Conservation (phyloP, 2,329 filamentous ascomycete species). For the Fusarium continuum region DNA sequence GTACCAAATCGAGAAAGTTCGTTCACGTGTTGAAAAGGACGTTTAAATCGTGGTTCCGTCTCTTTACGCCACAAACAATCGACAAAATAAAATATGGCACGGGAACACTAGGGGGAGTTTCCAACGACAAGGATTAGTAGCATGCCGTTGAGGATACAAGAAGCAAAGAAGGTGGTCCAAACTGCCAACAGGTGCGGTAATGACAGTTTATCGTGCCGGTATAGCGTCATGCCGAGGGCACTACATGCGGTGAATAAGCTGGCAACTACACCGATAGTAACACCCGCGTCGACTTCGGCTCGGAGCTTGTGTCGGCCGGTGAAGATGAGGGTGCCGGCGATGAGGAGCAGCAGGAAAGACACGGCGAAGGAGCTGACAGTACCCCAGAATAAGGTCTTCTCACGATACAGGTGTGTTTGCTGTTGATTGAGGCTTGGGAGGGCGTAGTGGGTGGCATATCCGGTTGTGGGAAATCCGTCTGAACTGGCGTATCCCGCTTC, state of each 20-base stretch:
- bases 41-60: slow-evolving; percentile 11
- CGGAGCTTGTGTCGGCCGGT: slow-evolving; percentile 74
- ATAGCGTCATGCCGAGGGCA: slow-evolving; percentile 67
- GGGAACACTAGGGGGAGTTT: slow-evolving; percentile 46
- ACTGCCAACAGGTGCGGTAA: slow-evolving; percentile 55
- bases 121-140: slow-evolving; percentile 54
- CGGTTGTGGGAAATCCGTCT: slow-evolving; percentile 58
- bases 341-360: slow-evolving; percentile 69
- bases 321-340: slow-evolving; percentile 71
- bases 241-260: slow-evolving; percentile 71
- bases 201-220: slow-evolving; percentile 57
- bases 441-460: slow-evolving; percentile 65
- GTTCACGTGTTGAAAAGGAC: slow-evolving; percentile 4
- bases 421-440: slow-evolving; percentile 63
- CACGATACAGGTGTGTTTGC: slow-evolving; percentile 59
- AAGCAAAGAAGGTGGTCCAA: slow-evolving; percentile 49
- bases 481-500: slow-evolving; percentile 64
- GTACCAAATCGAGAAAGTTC: slow-evolving; percentile 5
- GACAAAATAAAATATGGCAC: not conserved
- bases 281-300: slow-evolving; percentile 77
- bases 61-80: not conserved
- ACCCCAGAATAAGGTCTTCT: slow-evolving; percentile 63
- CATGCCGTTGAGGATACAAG: slow-evolving; percentile 56
- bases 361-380: slow-evolving; percentile 65
- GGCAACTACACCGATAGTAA: slow-evolving; percentile 73